Evolutionary conservation across 805 yeast species (phyloP).

Genomic region (Suhomyces sp.): DNA sequence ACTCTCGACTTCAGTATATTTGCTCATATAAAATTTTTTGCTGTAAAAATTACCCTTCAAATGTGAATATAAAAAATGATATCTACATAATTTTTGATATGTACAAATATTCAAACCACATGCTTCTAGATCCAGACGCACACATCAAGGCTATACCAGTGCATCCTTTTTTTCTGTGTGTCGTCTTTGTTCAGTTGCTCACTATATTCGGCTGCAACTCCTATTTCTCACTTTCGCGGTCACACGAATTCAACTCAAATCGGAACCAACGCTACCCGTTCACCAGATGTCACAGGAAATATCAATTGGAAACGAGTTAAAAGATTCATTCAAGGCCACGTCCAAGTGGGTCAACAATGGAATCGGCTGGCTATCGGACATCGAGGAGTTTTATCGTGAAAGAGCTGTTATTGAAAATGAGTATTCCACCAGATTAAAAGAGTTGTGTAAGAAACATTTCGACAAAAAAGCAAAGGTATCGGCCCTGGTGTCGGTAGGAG

Average conservation of each 20-base stretch:
- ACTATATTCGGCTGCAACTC: neutral
- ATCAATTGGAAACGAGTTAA: slow-evolving; percentile 67
- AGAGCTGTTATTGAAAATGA: slow-evolving; percentile 81
- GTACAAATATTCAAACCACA: neutral
- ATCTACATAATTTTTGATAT: too few species aligned
- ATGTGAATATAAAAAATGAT: too few species aligned
- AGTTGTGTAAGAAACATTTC: slow-evolving; percentile 65
- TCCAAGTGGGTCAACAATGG: slow-evolving; percentile 77
- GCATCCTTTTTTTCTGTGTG: neutral
- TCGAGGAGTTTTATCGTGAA: slow-evolving; percentile 81
- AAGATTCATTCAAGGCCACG: slow-evolving; percentile 77
- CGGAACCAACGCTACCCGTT: neutral
- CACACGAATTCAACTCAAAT: neutral
- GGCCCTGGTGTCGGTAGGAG: slow-evolving; percentile 80
- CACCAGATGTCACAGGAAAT: slow-evolving; percentile 4
- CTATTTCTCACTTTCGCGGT: neutral
- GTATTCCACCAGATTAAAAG: slow-evolving; percentile 65
- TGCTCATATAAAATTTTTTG: too few species aligned
- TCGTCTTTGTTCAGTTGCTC: too few species aligned
- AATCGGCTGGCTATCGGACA: slow-evolving; percentile 69
- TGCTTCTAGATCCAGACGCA: too few species aligned
- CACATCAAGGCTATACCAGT: too few species aligned
- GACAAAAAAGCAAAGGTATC: slow-evolving; percentile 71
- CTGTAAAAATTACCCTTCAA: too few species aligned
- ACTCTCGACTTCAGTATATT: too few species aligned